Evolutionary conservation across 2,329 filamentous ascomycete genomes (phyloP).

Genomic region (Aureobasidium leucospermi): DNA sequence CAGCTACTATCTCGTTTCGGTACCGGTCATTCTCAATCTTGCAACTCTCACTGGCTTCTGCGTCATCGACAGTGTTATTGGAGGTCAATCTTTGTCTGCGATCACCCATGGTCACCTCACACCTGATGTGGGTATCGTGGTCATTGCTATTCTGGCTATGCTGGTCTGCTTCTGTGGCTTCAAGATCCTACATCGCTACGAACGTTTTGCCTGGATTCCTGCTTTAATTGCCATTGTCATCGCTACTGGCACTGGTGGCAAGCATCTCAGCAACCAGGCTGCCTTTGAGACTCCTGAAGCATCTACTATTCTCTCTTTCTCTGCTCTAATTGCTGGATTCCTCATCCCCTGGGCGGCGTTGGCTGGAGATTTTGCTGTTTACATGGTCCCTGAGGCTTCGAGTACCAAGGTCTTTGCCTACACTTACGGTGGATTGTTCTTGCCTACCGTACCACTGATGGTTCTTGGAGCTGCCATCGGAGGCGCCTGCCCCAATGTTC

Average conservation of each 20-base stretch:
- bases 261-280: conserved; percentile 39
- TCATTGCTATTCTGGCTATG: conserved; percentile 51
- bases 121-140: conserved; percentile 52
- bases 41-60: conserved; percentile 58
- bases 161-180: conserved; percentile 56
- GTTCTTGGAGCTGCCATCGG: conserved; percentile 37
- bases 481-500: conserved; percentile 26
- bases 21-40: conserved; percentile 57
- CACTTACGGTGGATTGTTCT: conserved; percentile 30
- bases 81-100: conserved; percentile 52
- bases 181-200: conserved; percentile 35
- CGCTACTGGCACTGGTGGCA: conserved; percentile 34
- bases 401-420: conserved; percentile 32
- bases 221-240: conserved; percentile 35
- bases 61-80: conserved; percentile 54
- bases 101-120: conserved; percentile 41
- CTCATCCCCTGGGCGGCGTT: conserved; percentile 51
- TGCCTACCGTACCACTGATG: conserved; percentile 30
- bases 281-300: conserved; percentile 37
- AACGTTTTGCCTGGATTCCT: conserved; percentile 36
- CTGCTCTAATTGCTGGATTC: conserved; percentile 51
- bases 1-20: conserved; percentile 47
- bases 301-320: conserved; percentile 38
- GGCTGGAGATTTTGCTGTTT: conserved; percentile 37
- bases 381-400: conserved; percentile 33